These are phyloP conservation scores for Penicillium samsonianum DNA, from an alignment of 495 filamentous ascomycete species.

Conservation along the genomic window DNA sequence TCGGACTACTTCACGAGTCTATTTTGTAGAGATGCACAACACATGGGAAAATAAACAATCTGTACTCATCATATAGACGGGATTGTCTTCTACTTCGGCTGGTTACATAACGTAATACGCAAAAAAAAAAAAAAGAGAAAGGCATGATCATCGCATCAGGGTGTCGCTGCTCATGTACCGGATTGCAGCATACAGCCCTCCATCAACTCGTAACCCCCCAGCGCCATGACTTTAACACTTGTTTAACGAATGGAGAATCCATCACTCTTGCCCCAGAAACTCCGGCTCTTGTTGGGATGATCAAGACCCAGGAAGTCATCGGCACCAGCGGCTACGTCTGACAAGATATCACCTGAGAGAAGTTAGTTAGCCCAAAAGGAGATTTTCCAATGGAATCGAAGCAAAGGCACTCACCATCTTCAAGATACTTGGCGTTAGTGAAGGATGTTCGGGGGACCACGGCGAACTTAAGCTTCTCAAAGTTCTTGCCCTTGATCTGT, in stretches of 20 bases:
- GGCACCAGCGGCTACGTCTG: conserved; percentile 62
- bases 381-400: neutral
- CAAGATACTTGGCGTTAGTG: conserved; percentile 76
- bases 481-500: conserved; percentile 94
- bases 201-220: conserved; percentile 21
- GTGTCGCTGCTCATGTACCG: conserved; percentile 30
- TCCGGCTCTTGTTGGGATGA: conserved; percentile 73
- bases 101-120: conserved; percentile 10
- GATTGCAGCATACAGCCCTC: conserved; percentile 28
- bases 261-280: conserved; percentile 60
- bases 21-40: conserved; percentile 1
- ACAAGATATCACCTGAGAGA: conserved; percentile 74
- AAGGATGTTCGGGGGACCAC: conserved; percentile 69
- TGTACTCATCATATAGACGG: conserved; percentile 18
- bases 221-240: conserved; percentile 24
- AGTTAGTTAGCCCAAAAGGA: conserved; percentile 19
- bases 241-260: conserved; percentile 66
- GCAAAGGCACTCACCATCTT: conserved; percentile 68
- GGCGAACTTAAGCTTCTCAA: conserved; percentile 98
- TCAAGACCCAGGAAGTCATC: conserved; percentile 90
- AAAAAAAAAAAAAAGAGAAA: conserved; percentile 13
- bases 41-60: neutral
- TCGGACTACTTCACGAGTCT: neutral
- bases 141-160: conserved; percentile 24
- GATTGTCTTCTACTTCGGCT: conserved; percentile 25